Percentiles rank a stretch among this genome's conserved stretches.
Conservation (phyloP, 352 stramenopile species). For the Phytophthora foliorum region DNA sequence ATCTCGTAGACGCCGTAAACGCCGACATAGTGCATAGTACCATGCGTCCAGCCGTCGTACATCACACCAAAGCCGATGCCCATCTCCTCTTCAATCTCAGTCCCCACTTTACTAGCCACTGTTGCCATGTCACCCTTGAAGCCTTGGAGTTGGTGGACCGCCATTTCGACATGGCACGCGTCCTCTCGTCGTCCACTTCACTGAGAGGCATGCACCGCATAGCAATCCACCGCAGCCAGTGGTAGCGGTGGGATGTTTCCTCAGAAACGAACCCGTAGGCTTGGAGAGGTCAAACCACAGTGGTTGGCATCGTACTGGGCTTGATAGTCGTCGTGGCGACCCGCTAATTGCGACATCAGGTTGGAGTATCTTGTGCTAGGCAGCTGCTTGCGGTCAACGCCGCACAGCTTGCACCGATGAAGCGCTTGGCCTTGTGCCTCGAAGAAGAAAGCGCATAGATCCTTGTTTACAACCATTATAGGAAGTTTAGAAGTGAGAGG, state of each 20-base stretch:
- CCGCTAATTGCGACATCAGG: slow-evolving; percentile 7
- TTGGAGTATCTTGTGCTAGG: not conserved
- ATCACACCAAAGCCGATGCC: slow-evolving; percentile 1
- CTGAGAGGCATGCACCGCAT: slow-evolving; percentile 11
- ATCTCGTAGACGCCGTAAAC: slow-evolving; percentile 10
- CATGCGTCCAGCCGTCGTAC: slow-evolving; percentile 11
- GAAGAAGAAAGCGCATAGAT: slow-evolving; percentile 17
- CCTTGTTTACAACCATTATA: slow-evolving; percentile 1
- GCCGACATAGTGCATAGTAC: slow-evolving; percentile 1
- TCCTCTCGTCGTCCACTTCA: slow-evolving; percentile 8
- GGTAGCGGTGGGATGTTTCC: slow-evolving; percentile 4
- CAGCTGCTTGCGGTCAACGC: not conserved
- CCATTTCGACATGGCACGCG: slow-evolving; percentile 7
- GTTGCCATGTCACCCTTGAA: not conserved
- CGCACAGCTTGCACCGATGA: slow-evolving; percentile 8
- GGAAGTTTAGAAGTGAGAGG: slow-evolving; percentile 13
- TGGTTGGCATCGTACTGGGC: not conserved
- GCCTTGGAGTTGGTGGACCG: slow-evolving; percentile 7
- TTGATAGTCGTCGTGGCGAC: slow-evolving; percentile 12
- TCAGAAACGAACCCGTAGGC: slow-evolving; percentile 13
- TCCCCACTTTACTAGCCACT: not conserved
- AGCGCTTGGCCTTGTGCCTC: slow-evolving; percentile 2
- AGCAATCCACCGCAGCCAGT: slow-evolving; percentile 12
- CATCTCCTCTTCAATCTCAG: not conserved
- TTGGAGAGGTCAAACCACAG: not conserved